Percentiles rank a stretch among this genome's conserved stretches.
Evolutionary conservation across 169 alveolate species (phyloP).

Genomic region (Plasmodium sp.): DNA sequence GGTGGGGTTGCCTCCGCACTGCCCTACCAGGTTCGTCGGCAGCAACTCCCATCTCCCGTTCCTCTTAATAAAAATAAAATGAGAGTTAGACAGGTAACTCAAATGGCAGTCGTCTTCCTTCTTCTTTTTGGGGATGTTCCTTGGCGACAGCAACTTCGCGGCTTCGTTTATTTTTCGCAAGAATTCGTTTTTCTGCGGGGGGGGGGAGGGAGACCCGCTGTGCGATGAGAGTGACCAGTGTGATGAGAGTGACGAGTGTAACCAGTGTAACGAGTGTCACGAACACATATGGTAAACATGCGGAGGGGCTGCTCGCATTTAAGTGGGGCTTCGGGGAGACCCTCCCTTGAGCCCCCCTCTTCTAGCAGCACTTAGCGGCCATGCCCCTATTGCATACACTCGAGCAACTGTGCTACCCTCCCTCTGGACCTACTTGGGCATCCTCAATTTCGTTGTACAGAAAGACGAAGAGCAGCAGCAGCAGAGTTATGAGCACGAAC

Average conservation of each 20-base stretch:
- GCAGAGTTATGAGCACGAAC: slow-evolving; percentile 5
- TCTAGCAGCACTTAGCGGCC: neutral
- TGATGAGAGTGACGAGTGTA: neutral
- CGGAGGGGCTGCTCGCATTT: neutral
- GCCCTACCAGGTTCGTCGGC: slow-evolving; percentile 45
- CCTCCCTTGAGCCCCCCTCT: neutral
- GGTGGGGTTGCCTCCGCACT: neutral
- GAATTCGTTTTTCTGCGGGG: slow-evolving; percentile 18
- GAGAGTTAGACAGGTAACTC: slow-evolving; percentile 19
- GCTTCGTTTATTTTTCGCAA: slow-evolving; percentile 48
- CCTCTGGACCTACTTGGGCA: slow-evolving; percentile 17
- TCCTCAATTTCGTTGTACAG: slow-evolving; percentile 23
- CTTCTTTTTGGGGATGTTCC: slow-evolving; percentile 8
- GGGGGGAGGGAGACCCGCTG: neutral
- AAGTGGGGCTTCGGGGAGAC: neutral
- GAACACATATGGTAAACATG: neutral
- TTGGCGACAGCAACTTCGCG: slow-evolving; percentile 3
- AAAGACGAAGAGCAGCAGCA: slow-evolving; percentile 12
- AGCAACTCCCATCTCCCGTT: slow-evolving; percentile 53
- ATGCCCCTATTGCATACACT: neutral
- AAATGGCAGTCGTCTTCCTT: slow-evolving; percentile 33
- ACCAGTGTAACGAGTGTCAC: neutral
- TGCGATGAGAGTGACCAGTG: neutral
- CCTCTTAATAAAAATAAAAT: slow-evolving; percentile 43
- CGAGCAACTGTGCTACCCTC: neutral